Base-by-base conservation (phyloP, 306 rosid genomes). In the Trifolium fragiferum region DNA sequence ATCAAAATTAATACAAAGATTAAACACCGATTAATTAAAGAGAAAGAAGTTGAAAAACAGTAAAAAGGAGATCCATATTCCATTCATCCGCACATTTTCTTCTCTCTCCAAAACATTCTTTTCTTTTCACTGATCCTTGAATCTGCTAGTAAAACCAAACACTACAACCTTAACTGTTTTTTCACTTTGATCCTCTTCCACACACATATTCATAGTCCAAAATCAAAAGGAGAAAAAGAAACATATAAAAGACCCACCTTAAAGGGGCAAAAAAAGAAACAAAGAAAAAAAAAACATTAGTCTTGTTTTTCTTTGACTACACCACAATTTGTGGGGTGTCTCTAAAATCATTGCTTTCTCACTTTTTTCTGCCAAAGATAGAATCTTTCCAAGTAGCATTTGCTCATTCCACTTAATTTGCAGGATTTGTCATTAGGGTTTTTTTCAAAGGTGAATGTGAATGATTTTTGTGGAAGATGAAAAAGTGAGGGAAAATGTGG, bases 351-450 rank as follows among this genome's bases (percentile, higher is more conserved):
- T 91, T 87, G 85, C 87, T 81, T 81, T 79, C 58, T 86, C 76
- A 66, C 97, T 88, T 92, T 94, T 92, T 93, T 92, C 95, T 87
- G 85, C 58, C 81, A 91, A 87, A 84, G 89, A 84, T 81, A 58
- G 81, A 70, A 74, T 82, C 86, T 87, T 84, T 75, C 77, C 81
- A 72, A 86, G 79, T 78, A 80, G 80, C 80, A 51, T 79, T 69
- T 70, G 69, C 87, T 43, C 73, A 76, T 66, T 78, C 74, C 70
- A 59, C 30, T 76, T 63, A 54, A 10, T 54, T 77, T 81, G 51
- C 73, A 60, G 76, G 82, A 62, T 80, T 74, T 74, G 74, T 47
- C 65, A 80, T 81, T 89, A 86, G 96, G 96, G 90, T 90, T 87
- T 87, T 63, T 67, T 16, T 12, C 32, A 49, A 21, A 9, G 65